phyloP scores from a whole-genome alignment of 306 rosid species.

The Inga leiocalycina region DNA sequence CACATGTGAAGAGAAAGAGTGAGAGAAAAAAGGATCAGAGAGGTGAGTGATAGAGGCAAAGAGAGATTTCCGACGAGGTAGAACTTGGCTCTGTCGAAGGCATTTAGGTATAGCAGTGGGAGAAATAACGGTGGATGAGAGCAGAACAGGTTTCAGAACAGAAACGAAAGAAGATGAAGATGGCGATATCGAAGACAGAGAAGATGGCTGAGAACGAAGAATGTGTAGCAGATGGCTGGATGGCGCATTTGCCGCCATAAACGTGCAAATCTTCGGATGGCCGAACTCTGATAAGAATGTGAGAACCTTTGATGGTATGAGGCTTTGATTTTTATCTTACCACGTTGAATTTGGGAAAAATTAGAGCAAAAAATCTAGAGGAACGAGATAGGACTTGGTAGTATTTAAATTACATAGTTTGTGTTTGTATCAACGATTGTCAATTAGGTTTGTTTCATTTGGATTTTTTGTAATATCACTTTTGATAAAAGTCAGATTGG shows the following conservation, averaged over 20 bases:
- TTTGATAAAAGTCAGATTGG: no score
- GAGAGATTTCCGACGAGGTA: slow-evolving; percentile 22
- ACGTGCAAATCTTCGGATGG: not conserved
- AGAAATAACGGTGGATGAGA: slow-evolving; percentile 27
- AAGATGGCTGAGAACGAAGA: slow-evolving; percentile 47
- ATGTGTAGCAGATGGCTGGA: slow-evolving; percentile 43
- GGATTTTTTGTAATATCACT: no score
- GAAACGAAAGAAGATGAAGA: slow-evolving; percentile 40
- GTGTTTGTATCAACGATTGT: no score
- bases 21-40: not conserved
- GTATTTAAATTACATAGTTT: no score
- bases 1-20: slow-evolving; percentile 37
- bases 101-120: slow-evolving; percentile 15
- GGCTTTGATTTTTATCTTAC: not conserved
- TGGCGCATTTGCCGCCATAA: slow-evolving; percentile 49
- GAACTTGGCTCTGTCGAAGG: slow-evolving; percentile 1
- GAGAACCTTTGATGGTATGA: not conserved
- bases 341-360: no score
- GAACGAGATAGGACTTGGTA: no score
- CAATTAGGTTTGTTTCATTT: no score
- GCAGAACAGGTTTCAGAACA: slow-evolving; percentile 46
- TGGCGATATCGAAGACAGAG: not conserved
- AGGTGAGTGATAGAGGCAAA: slow-evolving; percentile 12
- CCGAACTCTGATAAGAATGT: not conserved
- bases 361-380: no score